Evolutionary conservation across 768 basidiomycete species (phyloP).

Genomic region (Cystobasidium ongulense): DNA sequence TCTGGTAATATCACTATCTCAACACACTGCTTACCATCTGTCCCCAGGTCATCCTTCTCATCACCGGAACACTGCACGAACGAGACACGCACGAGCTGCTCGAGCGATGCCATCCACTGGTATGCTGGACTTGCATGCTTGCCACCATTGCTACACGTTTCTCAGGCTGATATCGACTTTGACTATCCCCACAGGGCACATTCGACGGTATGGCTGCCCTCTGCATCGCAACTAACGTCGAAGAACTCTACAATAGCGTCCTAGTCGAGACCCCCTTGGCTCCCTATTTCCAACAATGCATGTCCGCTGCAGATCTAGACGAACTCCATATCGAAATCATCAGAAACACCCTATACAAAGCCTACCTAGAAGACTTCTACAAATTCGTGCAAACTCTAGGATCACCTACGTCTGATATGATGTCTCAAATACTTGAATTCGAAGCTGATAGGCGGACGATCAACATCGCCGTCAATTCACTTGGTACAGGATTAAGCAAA

Average conservation of each 20-base stretch:
- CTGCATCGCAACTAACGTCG: constrained; percentile 97
- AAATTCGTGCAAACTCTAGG: constrained; percentile 69
- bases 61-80: constrained; percentile 93
- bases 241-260: constrained; percentile 93
- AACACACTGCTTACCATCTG: background rate
- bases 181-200: constrained; percentile 52
- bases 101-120: constrained; percentile 87
- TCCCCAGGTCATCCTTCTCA: constrained; percentile 73
- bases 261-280: constrained; percentile 95
- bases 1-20: background rate
- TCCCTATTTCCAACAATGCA: constrained; percentile 91
- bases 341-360: constrained; percentile 96
- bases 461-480: constrained; percentile 99
- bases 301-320: constrained; percentile 90
- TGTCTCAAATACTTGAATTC: constrained; percentile 84
- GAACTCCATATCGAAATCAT: constrained; percentile 99
- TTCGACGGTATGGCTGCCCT: constrained; percentile 98
- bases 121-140: background rate
- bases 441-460: constrained; percentile 94
- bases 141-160: background rate
- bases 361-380: constrained; percentile 96
- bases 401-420: constrained; percentile 77
- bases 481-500: constrained; percentile 87
- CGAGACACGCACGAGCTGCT: constrained; percentile 93
- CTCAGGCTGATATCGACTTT: background rate